Evolutionary conservation across 495 filamentous ascomycete genomes (phyloP), one percentile per base, ranked within the genome.

Genomic region (Saxispiralis lemnorum): DNA sequence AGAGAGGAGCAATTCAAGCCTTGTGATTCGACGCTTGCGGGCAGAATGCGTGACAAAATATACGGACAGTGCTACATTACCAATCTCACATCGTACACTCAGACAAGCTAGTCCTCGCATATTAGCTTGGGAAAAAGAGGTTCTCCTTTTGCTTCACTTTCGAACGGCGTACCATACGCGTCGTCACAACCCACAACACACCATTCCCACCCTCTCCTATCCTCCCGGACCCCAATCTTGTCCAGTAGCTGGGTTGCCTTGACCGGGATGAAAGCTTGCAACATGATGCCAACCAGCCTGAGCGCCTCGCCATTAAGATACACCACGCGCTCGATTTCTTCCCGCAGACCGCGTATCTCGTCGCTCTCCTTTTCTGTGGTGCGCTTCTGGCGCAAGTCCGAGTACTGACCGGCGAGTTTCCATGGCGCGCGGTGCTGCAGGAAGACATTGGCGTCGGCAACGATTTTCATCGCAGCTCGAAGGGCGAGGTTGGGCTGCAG

Each of bases 181-280:
- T 59, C 51, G 63, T 97, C 88, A 32, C 51, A 62, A 4, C 72
- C 73, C 12, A 72, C 46, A 52, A 56, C 39, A 21, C 75, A 67
- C 67, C 75, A 56, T 44, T 66, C 57, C 56, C 79, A 66, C 46
- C 67, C 60, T 45, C 79, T 66, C 51, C 67, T 66, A 35, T 72
- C 69, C 12, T 56, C 53, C n/a, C 65, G 62, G 14, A 96, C 85
- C 9, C 80, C 76, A 3, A 97, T 63, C 52, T 72, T 69, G 55
- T 94, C 81, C 10, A 96, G 68, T 36, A 96, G 54, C 51, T 77
- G 66, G 30, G 62, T 57, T 36, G 81, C 68, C 59, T 88, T 93
- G n/a, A 60, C 66, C 2, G 89, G 89, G 70, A 96, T 86, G 55
- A 80, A 86, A 2, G 89, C 86, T 59, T 93, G 88, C 21, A 97